Conservation (phyloP, 148 eudicot species). For the Camellia granthamiana region DNA sequence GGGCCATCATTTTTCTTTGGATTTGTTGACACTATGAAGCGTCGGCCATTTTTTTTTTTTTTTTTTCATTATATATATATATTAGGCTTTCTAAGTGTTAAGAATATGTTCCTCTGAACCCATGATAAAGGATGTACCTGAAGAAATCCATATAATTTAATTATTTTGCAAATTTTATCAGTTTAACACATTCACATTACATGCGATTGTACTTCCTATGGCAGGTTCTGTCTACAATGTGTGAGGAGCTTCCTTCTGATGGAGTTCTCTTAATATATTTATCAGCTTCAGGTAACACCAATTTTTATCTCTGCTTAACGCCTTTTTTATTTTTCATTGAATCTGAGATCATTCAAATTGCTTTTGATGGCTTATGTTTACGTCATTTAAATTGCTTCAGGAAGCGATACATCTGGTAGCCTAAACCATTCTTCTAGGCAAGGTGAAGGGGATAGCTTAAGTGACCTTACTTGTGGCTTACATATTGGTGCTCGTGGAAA, state of each 20-base stretch:
- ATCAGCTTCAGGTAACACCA: conserved; percentile 60
- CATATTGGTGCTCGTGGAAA: conserved; percentile 62
- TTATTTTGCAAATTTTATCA: background rate
- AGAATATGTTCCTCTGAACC: background rate
- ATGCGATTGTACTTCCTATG: conserved; percentile 8
- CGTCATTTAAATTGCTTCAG: conserved; percentile 38
- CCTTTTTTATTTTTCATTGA: background rate
- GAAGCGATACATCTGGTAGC: conserved; percentile 45
- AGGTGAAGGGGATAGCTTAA: conserved; percentile 26
- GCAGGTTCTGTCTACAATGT: conserved; percentile 81
- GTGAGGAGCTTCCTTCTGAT: conserved; percentile 87
- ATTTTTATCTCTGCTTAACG: background rate
- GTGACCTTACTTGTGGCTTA: conserved; percentile 43
- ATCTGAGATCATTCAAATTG: conserved; percentile 17
- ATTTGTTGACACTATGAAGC: too few relatives aligned
- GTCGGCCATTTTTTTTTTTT: too few relatives aligned
- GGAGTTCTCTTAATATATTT: conserved; percentile 76
- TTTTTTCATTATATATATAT: background rate
- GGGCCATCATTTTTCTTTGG: too few relatives aligned
- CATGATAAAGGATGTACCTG: background rate
- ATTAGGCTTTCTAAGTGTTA: background rate
- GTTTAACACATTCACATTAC: background rate
- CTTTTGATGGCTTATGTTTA: conserved; percentile 22
- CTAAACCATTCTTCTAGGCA: conserved; percentile 34
- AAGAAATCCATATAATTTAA: background rate